Evolutionary conservation across 1,284 basidiomycete genomes (phyloP), one percentile per base, ranked within the genome.

Genomic region (Irpex rosettiformis): DNA sequence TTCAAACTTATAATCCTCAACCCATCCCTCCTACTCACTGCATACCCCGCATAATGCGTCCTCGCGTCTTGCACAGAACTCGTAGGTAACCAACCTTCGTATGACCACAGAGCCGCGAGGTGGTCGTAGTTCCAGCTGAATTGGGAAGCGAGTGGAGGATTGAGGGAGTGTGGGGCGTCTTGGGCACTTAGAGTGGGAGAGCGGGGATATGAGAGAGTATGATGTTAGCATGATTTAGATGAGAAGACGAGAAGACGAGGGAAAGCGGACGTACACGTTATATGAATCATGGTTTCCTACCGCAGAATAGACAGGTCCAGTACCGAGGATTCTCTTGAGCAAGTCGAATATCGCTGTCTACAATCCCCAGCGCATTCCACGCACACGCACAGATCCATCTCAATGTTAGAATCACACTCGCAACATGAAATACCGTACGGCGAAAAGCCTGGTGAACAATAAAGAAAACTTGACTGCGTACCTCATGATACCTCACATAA

Each of bases 41-140:
- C 86, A 69, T 91, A 93, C 10, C 80, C 90, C 7, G 84, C 81
- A 65, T 93, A 93, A 70, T 93, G 89, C 1, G 83, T 75, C 52
- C 80, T 79, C 0, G 89, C 88, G 54, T 81, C 73, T 56, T 81
- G 69, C 0, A 85, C 82, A 5, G 84, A 80, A 4, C 78, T 73
- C 48, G 81, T 73, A 5, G 84, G 79, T 47, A 93, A 74, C 91
- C 91, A 94, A 1, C 81, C 72, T 66, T 93, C 83, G 57, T 86
- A 78, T 64, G 83, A 65, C 89, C 89, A 91, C 2, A 91, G 79
- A 0, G 75, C 66, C 8, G 88, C 79, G 49, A 91, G 75, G 64
- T 91, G 88, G 61, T 90, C 82, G 65, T 91, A 91, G 65, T 91
- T 82, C 89, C 87, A 89, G 72, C 80, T 82, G 70, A 86, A 89